These are phyloP conservation scores for Medicago lupulina DNA, from an alignment of 306 rosid species.

Conservation along the genomic window DNA sequence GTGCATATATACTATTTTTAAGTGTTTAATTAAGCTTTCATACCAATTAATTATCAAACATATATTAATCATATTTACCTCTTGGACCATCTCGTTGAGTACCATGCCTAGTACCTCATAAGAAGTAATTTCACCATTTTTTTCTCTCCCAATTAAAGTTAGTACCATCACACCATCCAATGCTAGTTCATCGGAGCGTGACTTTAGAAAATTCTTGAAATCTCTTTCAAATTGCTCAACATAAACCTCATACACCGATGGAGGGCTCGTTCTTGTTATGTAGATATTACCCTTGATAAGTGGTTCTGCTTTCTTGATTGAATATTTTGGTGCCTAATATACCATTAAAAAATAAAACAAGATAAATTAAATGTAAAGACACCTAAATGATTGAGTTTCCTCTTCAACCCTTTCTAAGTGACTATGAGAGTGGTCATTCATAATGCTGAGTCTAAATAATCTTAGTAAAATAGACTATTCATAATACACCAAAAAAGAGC, in stretches of 20 bases:
- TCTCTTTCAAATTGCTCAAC: slow-evolving; percentile 47
- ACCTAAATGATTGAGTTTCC: no score
- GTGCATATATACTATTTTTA: background rate
- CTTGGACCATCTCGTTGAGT: slow-evolving; percentile 52
- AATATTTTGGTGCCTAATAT: slow-evolving; percentile 38
- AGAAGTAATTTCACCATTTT: background rate
- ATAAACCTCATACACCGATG: slow-evolving; percentile 36
- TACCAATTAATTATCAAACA: background rate
- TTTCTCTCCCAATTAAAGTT: slow-evolving; percentile 42
- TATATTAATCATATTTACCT: slow-evolving; percentile 41
- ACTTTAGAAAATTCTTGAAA: slow-evolving; percentile 47
- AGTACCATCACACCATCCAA: slow-evolving; percentile 53
- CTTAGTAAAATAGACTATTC: no score
- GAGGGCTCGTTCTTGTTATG: slow-evolving; percentile 42
- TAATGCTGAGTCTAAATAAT: no score
- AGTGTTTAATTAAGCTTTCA: background rate
- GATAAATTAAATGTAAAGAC: background rate
- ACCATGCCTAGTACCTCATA: slow-evolving; percentile 41
- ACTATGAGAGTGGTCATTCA: no score
- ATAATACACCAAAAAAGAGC: no score
- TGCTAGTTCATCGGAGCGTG: slow-evolving; percentile 51
- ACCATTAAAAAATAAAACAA: background rate
- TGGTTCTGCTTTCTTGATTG: background rate
- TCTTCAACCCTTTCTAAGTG: no score
- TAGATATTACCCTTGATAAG: slow-evolving; percentile 34